Evolutionary conservation across 108 stramenopile species (phyloP).

Genomic region (Schizochytrium sp.): DNA sequence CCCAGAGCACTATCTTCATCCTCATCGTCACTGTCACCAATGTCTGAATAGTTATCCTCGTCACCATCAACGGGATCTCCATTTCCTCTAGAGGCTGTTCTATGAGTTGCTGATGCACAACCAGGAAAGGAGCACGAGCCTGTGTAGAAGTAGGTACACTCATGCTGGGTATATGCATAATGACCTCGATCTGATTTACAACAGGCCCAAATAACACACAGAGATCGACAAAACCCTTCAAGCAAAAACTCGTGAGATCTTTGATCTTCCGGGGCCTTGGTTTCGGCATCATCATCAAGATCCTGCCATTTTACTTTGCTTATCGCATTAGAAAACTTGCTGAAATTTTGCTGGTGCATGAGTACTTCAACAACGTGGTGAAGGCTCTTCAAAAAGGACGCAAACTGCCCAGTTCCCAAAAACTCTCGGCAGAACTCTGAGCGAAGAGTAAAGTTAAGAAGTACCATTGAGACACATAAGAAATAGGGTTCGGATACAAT

Average conservation of each 20-base stretch:
- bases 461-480: conserved; percentile 24
- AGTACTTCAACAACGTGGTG: neutral
- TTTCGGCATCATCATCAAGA: neutral
- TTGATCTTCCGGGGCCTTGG: neutral
- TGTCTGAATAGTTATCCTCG: neutral
- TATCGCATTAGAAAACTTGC: neutral
- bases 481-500: conserved; percentile 1
- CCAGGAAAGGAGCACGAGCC: neutral
- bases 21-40: neutral
- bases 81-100: neutral
- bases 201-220: conserved; percentile 26
- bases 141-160: conserved; percentile 26
- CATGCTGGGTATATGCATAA: neutral
- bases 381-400: conserved; percentile 2
- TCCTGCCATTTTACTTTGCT: neutral
- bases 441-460: neutral
- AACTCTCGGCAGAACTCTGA: conserved; percentile 34
- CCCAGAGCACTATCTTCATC: neutral
- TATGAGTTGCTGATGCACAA: neutral
- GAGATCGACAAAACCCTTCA: neutral
- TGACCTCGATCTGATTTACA: conserved; percentile 38
- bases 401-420: neutral
- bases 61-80: neutral
- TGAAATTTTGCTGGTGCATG: neutral
- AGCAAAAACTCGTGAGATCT: conserved; percentile 12